Evolutionary conservation across 1,139 yeast genomes (phyloP).

Genomic region (Geotrichum macrosporum): DNA sequence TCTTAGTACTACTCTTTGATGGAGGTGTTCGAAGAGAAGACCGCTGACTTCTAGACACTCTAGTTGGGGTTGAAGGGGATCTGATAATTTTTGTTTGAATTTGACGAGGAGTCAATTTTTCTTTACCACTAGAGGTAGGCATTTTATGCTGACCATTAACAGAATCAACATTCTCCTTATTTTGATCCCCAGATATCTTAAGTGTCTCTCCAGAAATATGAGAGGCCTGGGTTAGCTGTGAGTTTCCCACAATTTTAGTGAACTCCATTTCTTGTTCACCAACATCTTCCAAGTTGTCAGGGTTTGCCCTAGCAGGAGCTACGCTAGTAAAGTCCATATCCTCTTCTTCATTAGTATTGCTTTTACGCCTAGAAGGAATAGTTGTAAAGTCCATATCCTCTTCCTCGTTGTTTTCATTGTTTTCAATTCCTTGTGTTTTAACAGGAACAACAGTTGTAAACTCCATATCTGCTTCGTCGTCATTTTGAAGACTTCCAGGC

Average conservation of each 20-base stretch:
- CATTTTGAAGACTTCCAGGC: slow-evolving; percentile 7
- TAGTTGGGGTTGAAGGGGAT: slow-evolving; percentile 3
- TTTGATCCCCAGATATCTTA: slow-evolving; percentile 7
- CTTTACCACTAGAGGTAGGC: background rate
- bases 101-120: background rate
- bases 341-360: slow-evolving; percentile 3
- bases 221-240: slow-evolving; percentile 15
- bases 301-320: background rate
- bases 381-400: slow-evolving; percentile 14
- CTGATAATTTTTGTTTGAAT: background rate
- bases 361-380: background rate
- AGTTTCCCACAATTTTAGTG: slow-evolving; percentile 2
- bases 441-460: slow-evolving; percentile 22
- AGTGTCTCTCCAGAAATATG: slow-evolving; percentile 21
- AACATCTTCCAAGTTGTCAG: background rate
- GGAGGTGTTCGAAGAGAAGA: slow-evolving; percentile 9
- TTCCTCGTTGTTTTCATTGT: background rate
- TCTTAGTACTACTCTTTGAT: slow-evolving; percentile 1
- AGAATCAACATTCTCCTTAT: slow-evolving; percentile 13
- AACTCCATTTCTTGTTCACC: slow-evolving; percentile 15
- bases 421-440: too few species aligned
- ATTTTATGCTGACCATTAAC: background rate
- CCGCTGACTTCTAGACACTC: slow-evolving; percentile 8
- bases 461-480: slow-evolving; percentile 25
- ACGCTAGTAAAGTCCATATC: slow-evolving; percentile 12